Evolutionary conservation across 164 flowering plant species (phyloP), one percentile per base, ranked within the genome.

Genomic region (Santalum album): DNA sequence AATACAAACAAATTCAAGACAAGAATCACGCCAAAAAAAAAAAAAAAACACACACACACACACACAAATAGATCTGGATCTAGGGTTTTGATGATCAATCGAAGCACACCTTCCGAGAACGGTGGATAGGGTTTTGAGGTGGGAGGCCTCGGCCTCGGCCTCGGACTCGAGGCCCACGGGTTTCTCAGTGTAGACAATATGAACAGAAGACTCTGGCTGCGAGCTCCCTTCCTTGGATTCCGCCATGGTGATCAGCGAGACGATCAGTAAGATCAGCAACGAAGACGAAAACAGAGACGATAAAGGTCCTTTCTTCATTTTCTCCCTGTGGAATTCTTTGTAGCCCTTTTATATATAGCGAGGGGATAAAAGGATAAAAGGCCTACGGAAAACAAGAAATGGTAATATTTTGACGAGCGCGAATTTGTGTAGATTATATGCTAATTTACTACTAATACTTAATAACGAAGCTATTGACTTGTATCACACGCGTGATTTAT

Each of bases 71-170:
- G 23, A 45, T 26, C 49, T 3, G n/a, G n/a, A n/a, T n/a, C n/a
- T n/a, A n/a, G n/a, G n/a, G n/a, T n/a, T n/a, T n/a, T n/a, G n/a
- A n/a, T n/a, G n/a, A n/a, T n/a, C n/a, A n/a, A n/a, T n/a, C n/a
- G 38, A 52, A 29, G 54, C 36, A 38, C 12, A 83, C 96, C 90
- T 86, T 71, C 89, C 91, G 48, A 82, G 77, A 49, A 82, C 91
- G 56, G 86, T 56, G 59, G 81, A 26, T 26, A 89, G 89, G 68
- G 84, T 80, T 18, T 64, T 69, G 65, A 86, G 45, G 49, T 86
- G 80, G 62, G 19, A 73, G 23, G 77, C 65, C 57, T 86, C 89
- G 7, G 81, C 77, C 29, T 82, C 81, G 40, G 65, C 77, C 36
- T 32, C 36, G 12, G 36, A 32, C 14, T 38, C 42, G 2, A 38